Base-by-base conservation (phyloP, 257 asterid species). In the Solanum lycopersicoides region DNA sequence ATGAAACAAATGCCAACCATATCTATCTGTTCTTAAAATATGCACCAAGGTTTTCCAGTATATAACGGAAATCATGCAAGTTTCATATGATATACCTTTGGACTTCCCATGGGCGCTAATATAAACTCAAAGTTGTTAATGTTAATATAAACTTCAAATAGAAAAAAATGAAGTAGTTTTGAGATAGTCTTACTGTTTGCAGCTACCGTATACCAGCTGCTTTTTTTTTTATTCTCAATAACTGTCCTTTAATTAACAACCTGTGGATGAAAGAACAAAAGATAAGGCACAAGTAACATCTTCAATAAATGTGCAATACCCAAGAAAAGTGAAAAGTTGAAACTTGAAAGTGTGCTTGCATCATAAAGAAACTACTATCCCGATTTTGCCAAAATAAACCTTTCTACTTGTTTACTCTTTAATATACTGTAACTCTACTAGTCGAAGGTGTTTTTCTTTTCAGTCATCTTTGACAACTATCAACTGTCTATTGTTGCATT, bases 231-330 rank as follows among this genome's bases (percentile, higher is more conserved):
- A 53, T 16, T 6, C 63, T 53, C 63, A 53, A 18, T 18, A 53
- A 18, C 50, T 1, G 63, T 79, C 83, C 86, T 75, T 53, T 71
- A 77, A 86, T 86, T 88, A 41, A 86, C 87, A 63, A 87, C 82
- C 90, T 84, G 68, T 39, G 30, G 32, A 37, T 37, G 82, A 39
- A 21, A 74, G 32, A 74, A 74, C 32, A 39, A 74, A 37, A 39
- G 25, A 59, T 74, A 87, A 32, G 37, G 8, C 37, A 39, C 86
- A 79, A 35, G 39, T 14, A 66, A 42, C 39, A 63, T 39, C n/a
- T 59, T 87, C 8, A 14, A 18, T 21, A 50, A 21, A 39, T 23
- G 18, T 35, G 80, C 15, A 16, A 44, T 73, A 28, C 63, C 82
- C 18, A n/a, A 44, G 3, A 65, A 65, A 50, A 76, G 69, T 74